Conservation (phyloP, 768 basidiomycete genomes). For the Boletellus emodensis region DNA sequence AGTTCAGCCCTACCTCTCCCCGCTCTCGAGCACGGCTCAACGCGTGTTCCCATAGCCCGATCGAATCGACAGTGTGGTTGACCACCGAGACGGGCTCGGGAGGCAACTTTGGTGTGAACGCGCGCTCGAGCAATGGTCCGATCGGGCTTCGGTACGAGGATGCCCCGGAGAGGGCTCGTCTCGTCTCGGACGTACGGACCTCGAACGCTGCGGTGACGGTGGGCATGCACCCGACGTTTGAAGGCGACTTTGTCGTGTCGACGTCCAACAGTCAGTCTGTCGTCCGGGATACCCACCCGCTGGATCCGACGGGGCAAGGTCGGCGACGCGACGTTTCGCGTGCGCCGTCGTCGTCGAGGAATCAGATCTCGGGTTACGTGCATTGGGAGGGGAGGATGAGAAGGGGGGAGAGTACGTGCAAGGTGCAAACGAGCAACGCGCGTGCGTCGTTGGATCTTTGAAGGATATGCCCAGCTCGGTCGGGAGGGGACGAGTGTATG, state of each 20-base stretch:
- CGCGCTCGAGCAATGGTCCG: conserved; percentile 34
- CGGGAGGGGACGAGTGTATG: too few relatives aligned
- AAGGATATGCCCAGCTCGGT: too few relatives aligned
- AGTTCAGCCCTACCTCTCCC: neutral
- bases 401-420: neutral
- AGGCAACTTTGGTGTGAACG: conserved; percentile 30
- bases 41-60: conserved; percentile 3
- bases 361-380: conserved; percentile 9
- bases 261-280: conserved; percentile 21
- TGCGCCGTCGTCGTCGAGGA: neutral
- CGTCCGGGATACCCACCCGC: conserved; percentile 8
- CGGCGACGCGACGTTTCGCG: conserved; percentile 25
- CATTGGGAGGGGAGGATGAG: conserved; percentile 13
- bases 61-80: conserved; percentile 26
- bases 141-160: conserved; percentile 27
- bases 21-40: too few relatives aligned
- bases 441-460: neutral
- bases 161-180: conserved; percentile 28
- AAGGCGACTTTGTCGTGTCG: conserved; percentile 35
- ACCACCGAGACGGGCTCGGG: conserved; percentile 20
- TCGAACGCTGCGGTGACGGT: conserved; percentile 31
- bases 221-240: conserved; percentile 34
- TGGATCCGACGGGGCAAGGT: conserved; percentile 31
- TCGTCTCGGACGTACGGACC: conserved; percentile 31
- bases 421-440: neutral